Percentiles rank a stretch among this genome's conserved stretches.
Evolutionary conservation across 2,329 filamentous ascomycete genomes (phyloP).

Genomic region (Neofusicoccum sp.): DNA sequence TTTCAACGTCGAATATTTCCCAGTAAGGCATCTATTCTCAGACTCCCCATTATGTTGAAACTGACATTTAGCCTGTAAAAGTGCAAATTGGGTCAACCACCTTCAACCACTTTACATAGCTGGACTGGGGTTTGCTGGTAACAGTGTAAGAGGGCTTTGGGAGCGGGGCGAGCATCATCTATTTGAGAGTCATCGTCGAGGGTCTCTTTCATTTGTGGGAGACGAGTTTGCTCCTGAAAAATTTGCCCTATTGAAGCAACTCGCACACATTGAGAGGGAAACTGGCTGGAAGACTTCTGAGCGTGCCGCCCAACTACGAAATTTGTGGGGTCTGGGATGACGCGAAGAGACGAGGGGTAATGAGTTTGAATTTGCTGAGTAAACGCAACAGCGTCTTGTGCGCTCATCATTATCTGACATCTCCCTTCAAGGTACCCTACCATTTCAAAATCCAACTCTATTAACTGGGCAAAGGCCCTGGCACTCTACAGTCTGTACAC

Average conservation of each 20-base stretch:
- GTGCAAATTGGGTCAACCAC: constrained; percentile 5
- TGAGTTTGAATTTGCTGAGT: too few species aligned
- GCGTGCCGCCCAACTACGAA: neutral
- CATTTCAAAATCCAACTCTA: too few species aligned
- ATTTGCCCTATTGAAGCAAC: neutral
- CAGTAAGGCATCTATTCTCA: neutral
- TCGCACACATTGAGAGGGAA: neutral
- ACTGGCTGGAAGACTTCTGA: constrained; percentile 6
- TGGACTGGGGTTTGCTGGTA: too few species aligned
- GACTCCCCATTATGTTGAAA: neutral
- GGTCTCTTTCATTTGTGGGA: too few species aligned
- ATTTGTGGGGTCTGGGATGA: neutral
- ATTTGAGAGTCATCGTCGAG: too few species aligned
- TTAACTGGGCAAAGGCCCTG: too few species aligned
- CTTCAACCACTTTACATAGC: neutral
- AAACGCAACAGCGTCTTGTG: too few species aligned
- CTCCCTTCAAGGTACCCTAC: too few species aligned
- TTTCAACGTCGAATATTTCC: neutral
- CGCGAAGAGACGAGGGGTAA: too few species aligned
- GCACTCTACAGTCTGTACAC: constrained; percentile 38
- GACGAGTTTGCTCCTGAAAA: neutral
- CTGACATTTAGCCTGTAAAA: neutral
- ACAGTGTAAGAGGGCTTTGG: too few species aligned
- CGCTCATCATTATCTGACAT: too few species aligned
- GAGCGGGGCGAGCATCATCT: too few species aligned